These are phyloP conservation scores for Anthracocystis walkeri DNA, from an alignment of 1,284 basidiomycete genomes.

Conservation along the genomic window DNA sequence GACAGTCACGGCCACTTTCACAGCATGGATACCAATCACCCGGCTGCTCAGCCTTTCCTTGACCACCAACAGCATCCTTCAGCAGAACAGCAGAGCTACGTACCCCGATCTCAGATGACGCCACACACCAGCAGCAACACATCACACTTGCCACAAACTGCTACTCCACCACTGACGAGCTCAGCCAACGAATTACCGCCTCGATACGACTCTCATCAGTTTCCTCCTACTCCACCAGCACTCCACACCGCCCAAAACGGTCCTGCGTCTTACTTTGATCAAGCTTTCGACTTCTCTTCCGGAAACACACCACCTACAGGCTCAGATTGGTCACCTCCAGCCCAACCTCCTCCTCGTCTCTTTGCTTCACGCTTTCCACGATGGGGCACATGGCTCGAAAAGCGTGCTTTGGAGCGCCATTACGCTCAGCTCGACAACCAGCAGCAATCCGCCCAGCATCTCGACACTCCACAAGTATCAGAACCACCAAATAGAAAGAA, in stretches of 20 bases:
- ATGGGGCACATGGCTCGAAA: conserved; percentile 54
- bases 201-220: conserved; percentile 40
- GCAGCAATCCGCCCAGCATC: conserved; percentile 1
- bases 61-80: not conserved
- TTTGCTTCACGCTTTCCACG: conserved; percentile 48
- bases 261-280: conserved; percentile 20
- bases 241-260: conserved; percentile 6
- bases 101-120: not conserved
- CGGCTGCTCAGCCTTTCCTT: conserved; percentile 3
- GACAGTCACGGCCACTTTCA: conserved; percentile 3
- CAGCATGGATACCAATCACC: not conserved
- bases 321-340: not conserved
- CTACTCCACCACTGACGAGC: not conserved
- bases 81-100: not conserved
- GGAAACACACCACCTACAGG: not conserved
- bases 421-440: conserved; percentile 36
- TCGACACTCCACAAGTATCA: not conserved
- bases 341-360: conserved; percentile 10
- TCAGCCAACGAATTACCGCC: conserved; percentile 26
- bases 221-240: conserved; percentile 50
- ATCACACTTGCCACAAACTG: not conserved
- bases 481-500: conserved; percentile 34
- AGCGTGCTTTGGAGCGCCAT: conserved; percentile 52
- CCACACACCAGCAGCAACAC: not conserved
- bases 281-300: not conserved